Conservation (phyloP, 2,329 filamentous ascomycete species). For the Fusarium illudens region DNA sequence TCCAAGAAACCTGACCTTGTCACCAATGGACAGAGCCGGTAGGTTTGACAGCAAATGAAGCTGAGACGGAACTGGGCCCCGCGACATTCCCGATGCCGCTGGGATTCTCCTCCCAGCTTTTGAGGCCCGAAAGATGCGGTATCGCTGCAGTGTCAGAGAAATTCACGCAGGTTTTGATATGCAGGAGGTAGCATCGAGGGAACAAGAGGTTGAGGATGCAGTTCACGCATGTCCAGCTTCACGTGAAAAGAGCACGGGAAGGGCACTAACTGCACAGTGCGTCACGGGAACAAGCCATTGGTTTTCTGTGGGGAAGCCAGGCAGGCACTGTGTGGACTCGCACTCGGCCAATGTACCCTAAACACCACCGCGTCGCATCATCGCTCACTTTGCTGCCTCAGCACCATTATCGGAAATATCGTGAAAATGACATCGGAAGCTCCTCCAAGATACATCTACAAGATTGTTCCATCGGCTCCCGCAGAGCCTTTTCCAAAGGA, state of each 20-base stretch:
- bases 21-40: constrained; percentile 58
- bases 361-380: constrained; percentile 12
- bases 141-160: constrained; percentile 24
- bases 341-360: constrained; percentile 12
- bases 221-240: constrained; percentile 18
- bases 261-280: constrained; percentile 22
- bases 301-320: neutral
- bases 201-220: constrained; percentile 16
- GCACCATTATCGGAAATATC: neutral
- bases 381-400: neutral
- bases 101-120: constrained; percentile 3
- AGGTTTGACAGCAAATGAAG: constrained; percentile 73
- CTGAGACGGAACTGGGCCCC: constrained; percentile 69
- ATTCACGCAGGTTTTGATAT: constrained; percentile 18
- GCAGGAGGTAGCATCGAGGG: neutral
- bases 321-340: constrained; percentile 12
- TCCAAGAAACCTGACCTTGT: constrained; percentile 92
- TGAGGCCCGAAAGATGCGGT: constrained; percentile 33
- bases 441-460: constrained; percentile 62
- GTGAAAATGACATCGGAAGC: constrained; percentile 43
- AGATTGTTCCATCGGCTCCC: constrained; percentile 65
- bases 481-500: constrained; percentile 61
- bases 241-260: constrained; percentile 19
- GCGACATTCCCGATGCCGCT: constrained; percentile 53
- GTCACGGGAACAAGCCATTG: neutral